phyloP scores from a whole-genome alignment of 331 rosid species.

The Acacia concinna region DNA sequence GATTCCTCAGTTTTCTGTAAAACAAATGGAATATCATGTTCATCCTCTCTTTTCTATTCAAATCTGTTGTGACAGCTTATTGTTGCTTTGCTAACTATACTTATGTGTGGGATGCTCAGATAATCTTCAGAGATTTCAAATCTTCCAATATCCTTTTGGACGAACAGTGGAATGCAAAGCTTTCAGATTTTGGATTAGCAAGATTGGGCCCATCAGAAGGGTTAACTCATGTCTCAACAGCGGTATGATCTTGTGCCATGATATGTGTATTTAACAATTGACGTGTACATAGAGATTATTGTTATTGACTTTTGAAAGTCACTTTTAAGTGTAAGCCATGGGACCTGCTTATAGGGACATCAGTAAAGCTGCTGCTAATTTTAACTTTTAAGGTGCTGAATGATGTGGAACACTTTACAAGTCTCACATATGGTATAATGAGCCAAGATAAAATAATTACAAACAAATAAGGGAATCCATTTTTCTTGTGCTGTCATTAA shows the following conservation, averaged over 20 bases:
- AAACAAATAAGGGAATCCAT: not conserved
- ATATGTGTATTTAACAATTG: constrained; percentile 11
- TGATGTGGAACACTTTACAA: not conserved
- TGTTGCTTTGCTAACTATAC: constrained; percentile 29
- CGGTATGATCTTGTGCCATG: constrained; percentile 55
- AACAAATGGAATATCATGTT: not conserved
- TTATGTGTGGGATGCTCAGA: constrained; percentile 46
- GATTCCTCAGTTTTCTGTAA: not conserved
- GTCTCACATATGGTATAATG: not conserved
- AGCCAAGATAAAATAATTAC: not conserved
- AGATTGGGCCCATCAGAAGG: constrained; percentile 97
- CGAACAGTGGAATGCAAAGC: constrained; percentile 93
- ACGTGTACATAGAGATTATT: constrained; percentile 14
- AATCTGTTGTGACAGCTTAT: constrained; percentile 26
- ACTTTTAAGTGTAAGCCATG: not conserved
- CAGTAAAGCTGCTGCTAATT: not conserved
- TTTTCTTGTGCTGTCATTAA: constrained; percentile 8
- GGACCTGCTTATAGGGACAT: constrained; percentile 5
- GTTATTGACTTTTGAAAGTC: not conserved
- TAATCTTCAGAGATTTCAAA: constrained; percentile 97
- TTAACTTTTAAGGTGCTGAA: not conserved
- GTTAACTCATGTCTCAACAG: constrained; percentile 91
- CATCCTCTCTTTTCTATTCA: not conserved
- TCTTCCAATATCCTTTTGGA: constrained; percentile 94
- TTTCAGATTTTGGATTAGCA: constrained; percentile 94